Conservation (phyloP, 2,329 filamentous ascomycete species). For the Colletotrichum incanum region DNA sequence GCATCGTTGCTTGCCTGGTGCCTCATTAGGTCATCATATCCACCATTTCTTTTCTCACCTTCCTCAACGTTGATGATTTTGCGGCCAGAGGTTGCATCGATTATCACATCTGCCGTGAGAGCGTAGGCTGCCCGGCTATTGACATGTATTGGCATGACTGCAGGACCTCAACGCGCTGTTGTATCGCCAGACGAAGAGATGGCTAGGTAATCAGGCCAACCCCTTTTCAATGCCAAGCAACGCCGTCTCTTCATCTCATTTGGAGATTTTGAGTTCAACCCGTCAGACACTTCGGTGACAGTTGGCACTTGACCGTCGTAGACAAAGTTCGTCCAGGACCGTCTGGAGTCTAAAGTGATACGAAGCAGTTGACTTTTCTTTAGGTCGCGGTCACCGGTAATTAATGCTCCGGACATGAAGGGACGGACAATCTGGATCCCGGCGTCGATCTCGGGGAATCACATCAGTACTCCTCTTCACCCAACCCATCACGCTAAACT, state of each 20-base stretch:
- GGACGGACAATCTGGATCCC: conserved; percentile 21
- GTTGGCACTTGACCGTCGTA: neutral
- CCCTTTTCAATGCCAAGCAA: neutral
- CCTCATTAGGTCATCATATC: neutral
- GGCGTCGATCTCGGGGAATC: conserved; percentile 30
- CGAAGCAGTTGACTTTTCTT: neutral
- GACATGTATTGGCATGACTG: conserved; percentile 5
- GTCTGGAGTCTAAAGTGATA: neutral
- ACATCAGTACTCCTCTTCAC: neutral
- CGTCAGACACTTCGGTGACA: neutral
- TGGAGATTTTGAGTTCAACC: neutral
- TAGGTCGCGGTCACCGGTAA: neutral
- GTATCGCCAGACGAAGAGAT: neutral
- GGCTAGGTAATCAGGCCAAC: neutral
- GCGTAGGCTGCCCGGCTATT: neutral
- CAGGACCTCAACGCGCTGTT: neutral
- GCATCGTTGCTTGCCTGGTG: neutral
- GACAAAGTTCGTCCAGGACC: neutral
- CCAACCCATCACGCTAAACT: conserved; percentile 30
- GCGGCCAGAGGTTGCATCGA: neutral
- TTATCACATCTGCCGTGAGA: conserved; percentile 20
- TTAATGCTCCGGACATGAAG: neutral
- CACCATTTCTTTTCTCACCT: neutral
- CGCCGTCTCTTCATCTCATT: conserved; percentile 8
- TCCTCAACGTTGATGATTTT: too few species aligned